Evolutionary conservation across 306 rosid genomes (phyloP), one percentile per base, ranked within the genome.

Genomic region (Cucurbita pepo): DNA sequence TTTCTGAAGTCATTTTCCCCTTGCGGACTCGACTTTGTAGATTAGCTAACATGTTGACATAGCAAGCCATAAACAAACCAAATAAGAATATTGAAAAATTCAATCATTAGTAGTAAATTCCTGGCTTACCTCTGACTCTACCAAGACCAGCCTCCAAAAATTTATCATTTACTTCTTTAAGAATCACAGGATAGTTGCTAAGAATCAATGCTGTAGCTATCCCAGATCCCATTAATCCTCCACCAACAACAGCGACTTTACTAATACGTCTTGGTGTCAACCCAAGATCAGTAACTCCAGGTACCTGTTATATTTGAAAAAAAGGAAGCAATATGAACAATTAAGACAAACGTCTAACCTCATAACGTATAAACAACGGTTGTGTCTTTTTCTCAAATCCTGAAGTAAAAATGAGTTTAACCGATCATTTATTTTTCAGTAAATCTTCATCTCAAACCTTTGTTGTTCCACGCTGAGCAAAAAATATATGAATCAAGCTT

Each of bases 221-320:
- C 79, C 97, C 99, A 76, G 99, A 95, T 76, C 99, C 99, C 99
- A 91, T 95, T 61, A 95, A 77, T 64, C 99, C 99, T 56, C 99
- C 99, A 67, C 99, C 99, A 78, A 95, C 76, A 79, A 91, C 81
- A 71, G 96, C 99, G 80, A 95, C 91, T 79, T 89, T 94, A 43
- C 80, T 89, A 57, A 89, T 88, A 5, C 30, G 79, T 81, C 97
- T 91, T 51, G 97, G 99, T 77, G 69, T 83, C 75, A 94, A 81
- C 60, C 97, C 97, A 71, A 74, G 85, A 78, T 94, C 96, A 11
- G 97, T 91, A 78, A 94, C 82, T 72, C 92, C 96, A 19, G 99
- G 96, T 50, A 94, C 95, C 99, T 94, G 80, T 71, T 69, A 62
- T 40, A 62, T 62, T 62, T 0, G 4, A 41, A 18, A 38, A 54